Evolutionary conservation across 805 yeast genomes (phyloP).

Genomic region (Yueomyces sp.): DNA sequence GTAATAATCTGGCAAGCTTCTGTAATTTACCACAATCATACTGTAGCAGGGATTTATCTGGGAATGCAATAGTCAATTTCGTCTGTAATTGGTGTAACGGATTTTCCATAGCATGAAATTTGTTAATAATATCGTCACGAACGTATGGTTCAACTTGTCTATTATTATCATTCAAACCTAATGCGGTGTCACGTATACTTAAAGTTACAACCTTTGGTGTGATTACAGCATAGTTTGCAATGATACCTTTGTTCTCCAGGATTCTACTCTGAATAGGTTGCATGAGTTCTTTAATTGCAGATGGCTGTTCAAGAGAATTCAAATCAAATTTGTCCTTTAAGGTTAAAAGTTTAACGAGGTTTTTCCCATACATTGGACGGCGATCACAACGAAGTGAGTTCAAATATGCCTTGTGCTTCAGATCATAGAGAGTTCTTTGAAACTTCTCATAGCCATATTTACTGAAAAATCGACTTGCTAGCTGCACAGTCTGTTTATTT

Average conservation of each 20-base stretch:
- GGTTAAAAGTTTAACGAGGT: constrained; percentile 33
- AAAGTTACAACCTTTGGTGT: constrained; percentile 79
- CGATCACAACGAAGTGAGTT: constrained; percentile 54
- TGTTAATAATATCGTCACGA: not conserved
- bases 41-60: constrained; percentile 82
- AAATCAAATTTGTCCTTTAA: constrained; percentile 7
- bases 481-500: constrained; percentile 10
- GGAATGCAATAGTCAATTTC: constrained; percentile 84
- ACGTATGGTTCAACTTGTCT: constrained; percentile 11
- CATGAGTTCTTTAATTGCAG: constrained; percentile 21
- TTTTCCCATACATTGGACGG: constrained; percentile 55
- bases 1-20: constrained; percentile 60
- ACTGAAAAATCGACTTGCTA: constrained; percentile 47
- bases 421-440: constrained; percentile 34
- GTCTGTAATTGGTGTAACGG: constrained; percentile 77
- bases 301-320: not conserved
- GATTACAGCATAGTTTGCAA: constrained; percentile 70
- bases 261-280: constrained; percentile 31
- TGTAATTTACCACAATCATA: constrained; percentile 97
- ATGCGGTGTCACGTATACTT: constrained; percentile 40
- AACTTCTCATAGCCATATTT: constrained; percentile 41
- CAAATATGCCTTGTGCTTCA: constrained; percentile 45
- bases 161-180: constrained; percentile 17
- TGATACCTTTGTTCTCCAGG: constrained; percentile 30
- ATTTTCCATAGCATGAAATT: constrained; percentile 20